Conservation (phyloP, 805 yeast species). For the Candida chauliodis region DNA sequence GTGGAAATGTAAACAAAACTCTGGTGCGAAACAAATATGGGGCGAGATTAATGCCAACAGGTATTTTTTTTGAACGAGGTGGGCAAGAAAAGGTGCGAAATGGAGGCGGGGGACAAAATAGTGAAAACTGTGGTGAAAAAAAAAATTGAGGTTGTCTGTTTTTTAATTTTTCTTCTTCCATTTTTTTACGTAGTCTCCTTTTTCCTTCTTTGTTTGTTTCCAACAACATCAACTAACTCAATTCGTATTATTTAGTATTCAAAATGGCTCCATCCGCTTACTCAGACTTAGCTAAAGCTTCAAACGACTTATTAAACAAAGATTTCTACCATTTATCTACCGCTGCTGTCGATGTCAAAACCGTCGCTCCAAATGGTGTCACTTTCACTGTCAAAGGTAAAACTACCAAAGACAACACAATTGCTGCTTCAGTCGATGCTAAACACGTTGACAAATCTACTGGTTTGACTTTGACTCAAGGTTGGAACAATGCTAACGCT, state of each 20-base stretch:
- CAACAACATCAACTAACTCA: slow-evolving; percentile 2
- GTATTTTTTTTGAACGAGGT: no score
- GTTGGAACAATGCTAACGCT: slow-evolving; percentile 94
- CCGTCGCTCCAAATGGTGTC: slow-evolving; percentile 95
- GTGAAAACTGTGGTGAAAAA: no score
- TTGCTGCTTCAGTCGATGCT: slow-evolving; percentile 87
- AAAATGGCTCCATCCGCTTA: slow-evolving; percentile 74
- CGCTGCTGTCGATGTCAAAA: slow-evolving; percentile 83
- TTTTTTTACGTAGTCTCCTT: background rate
- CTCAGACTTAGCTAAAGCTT: slow-evolving; percentile 88
- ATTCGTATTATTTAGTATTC: background rate
- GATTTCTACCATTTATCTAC: slow-evolving; percentile 93
- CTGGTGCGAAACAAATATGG: no score
- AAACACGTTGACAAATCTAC: slow-evolving; percentile 89
- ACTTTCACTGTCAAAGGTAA: slow-evolving; percentile 92
- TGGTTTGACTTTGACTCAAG: slow-evolving; percentile 92
- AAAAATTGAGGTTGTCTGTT: no score
- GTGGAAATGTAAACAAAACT: no score
- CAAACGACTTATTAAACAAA: slow-evolving; percentile 83
- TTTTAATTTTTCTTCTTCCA: no score
- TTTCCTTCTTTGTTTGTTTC: slow-evolving; percentile 1
- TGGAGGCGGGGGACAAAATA: no score
- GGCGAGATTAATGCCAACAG: no score
- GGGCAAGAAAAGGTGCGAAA: no score
- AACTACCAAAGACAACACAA: slow-evolving; percentile 72